phyloP scores from a whole-genome alignment of 2,329 filamentous ascomycete genomes.

The Nectriaceae sp. region DNA sequence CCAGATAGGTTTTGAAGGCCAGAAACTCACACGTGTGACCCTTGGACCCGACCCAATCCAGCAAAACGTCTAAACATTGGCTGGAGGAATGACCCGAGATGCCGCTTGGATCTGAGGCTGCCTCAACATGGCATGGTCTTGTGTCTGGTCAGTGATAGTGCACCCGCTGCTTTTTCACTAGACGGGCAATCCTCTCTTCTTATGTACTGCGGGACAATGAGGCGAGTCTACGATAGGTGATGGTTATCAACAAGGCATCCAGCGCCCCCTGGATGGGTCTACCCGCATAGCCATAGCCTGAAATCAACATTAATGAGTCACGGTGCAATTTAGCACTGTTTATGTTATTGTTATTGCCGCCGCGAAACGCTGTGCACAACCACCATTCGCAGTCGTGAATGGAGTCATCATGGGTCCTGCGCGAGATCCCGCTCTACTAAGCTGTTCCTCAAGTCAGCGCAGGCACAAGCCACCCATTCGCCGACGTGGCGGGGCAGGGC shows the following conservation, averaged over 20 bases:
- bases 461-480: no score
- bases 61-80: neutral
- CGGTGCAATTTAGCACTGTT: neutral
- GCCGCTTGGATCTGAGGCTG: neutral
- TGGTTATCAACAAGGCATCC: no score
- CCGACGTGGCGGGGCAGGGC: no score
- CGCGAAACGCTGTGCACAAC: neutral
- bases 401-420: neutral
- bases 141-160: no score
- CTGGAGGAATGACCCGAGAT: neutral
- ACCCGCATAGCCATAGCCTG: neutral
- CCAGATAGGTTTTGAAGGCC: constrained; percentile 7
- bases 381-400: neutral
- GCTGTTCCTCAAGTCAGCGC: no score
- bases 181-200: no score
- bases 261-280: neutral
- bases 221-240: neutral
- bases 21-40: constrained; percentile 15
- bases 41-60: neutral
- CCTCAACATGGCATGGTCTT: neutral
- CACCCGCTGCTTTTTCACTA: no score
- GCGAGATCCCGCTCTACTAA: no score
- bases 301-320: neutral
- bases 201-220: no score
- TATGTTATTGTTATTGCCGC: neutral